phyloP scores from a whole-genome alignment of 805 yeast genomes.

The Isabelozyma gotoi region DNA sequence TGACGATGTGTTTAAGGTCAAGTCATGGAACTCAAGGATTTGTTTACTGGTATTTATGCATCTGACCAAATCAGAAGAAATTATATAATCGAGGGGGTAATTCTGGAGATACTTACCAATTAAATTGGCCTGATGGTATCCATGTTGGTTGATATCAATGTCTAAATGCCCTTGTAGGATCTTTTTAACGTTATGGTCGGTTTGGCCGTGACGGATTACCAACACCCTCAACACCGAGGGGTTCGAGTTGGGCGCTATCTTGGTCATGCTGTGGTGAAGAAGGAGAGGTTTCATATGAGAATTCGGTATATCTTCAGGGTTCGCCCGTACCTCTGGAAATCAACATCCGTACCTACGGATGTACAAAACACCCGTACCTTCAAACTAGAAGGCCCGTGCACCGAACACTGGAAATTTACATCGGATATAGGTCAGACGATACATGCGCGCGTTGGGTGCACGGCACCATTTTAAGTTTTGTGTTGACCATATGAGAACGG shows the following conservation, averaged over 20 bases:
- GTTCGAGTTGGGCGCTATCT: conserved; percentile 29
- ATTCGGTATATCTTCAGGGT: not conserved
- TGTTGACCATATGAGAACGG: too few relatives aligned
- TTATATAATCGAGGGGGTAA: conserved; percentile 44
- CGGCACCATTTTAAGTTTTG: too few relatives aligned
- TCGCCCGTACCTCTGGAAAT: not conserved
- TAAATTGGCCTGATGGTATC: conserved; percentile 56
- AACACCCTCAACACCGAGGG: conserved; percentile 47
- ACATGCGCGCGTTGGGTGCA: too few relatives aligned
- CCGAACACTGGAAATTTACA: too few relatives aligned
- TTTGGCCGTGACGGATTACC: conserved; percentile 82
- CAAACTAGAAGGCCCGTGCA: too few relatives aligned
- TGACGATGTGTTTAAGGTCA: conserved; percentile 28
- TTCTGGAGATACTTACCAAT: conserved; percentile 48
- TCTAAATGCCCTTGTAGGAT: conserved; percentile 80
- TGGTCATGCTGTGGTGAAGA: conserved; percentile 13
- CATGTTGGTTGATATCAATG: conserved; percentile 60
- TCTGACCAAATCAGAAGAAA: conserved; percentile 55
- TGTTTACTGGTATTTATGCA: conserved; percentile 59
- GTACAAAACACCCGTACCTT: too few relatives aligned
- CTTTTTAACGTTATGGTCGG: conserved; percentile 66
- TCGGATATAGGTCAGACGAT: too few relatives aligned
- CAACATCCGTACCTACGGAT: too few relatives aligned
- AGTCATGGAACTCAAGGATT: conserved; percentile 32
- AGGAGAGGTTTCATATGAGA: too few relatives aligned